Conservation (phyloP, 768 basidiomycete species). For the Cytidiella melzeri region DNA sequence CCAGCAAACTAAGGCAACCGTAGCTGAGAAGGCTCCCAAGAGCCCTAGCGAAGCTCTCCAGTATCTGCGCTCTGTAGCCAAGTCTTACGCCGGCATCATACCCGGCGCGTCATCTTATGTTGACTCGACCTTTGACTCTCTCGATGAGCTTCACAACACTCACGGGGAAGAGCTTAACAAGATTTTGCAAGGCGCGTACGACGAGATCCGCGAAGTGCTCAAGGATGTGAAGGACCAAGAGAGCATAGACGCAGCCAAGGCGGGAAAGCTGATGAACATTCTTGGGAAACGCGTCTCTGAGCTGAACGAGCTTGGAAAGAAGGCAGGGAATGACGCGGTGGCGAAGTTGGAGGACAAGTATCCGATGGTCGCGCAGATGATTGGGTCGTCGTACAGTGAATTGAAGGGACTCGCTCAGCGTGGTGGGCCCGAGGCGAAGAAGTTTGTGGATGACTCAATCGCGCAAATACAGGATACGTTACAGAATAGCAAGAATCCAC, state of each 20-base stretch:
- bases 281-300: constrained; percentile 20
- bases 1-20: constrained; percentile 21
- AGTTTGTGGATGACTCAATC: constrained; percentile 23
- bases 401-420: constrained; percentile 22
- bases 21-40: constrained; percentile 23
- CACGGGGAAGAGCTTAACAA: constrained; percentile 35
- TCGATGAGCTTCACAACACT: constrained; percentile 31
- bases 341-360: constrained; percentile 22
- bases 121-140: constrained; percentile 38
- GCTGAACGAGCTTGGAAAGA: constrained; percentile 24
- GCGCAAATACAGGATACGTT: constrained; percentile 23
- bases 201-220: constrained; percentile 28
- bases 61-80: constrained; percentile 35
- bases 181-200: constrained; percentile 31
- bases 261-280: constrained; percentile 23
- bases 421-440: constrained; percentile 27
- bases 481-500: constrained; percentile 20
- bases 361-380: constrained; percentile 25
- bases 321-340: constrained; percentile 24
- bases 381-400: constrained; percentile 26
- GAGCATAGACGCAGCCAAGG: constrained; percentile 21
- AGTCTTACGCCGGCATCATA: constrained; percentile 34
- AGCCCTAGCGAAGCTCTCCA: constrained; percentile 28
- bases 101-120: constrained; percentile 34
- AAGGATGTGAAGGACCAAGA: constrained; percentile 14